Conservation (phyloP, 1,284 basidiomycete genomes). For the Peniophora sp. region DNA sequence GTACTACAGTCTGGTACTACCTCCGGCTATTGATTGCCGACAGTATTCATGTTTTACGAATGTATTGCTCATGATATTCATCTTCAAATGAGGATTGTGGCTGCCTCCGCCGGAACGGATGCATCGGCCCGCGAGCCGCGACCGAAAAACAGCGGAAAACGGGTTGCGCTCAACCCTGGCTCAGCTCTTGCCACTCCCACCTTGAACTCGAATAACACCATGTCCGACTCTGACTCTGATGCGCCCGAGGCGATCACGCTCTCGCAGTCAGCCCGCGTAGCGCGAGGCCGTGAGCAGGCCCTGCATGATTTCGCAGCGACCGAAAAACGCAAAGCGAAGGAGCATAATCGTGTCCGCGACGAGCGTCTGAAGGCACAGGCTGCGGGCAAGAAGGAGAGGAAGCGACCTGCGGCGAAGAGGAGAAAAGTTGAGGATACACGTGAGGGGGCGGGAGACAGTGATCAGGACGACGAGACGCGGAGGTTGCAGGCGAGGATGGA, state of each 20-base stretch:
- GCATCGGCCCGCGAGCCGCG: too few species aligned
- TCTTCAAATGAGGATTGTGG: too few species aligned
- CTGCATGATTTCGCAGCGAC: constrained; percentile 17
- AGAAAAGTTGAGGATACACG: constrained; percentile 11
- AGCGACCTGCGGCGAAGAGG: constrained; percentile 1
- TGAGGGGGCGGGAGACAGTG: constrained; percentile 4
- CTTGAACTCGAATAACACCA: too few species aligned
- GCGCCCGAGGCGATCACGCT: constrained; percentile 25
- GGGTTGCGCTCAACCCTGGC: too few species aligned
- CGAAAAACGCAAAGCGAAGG: constrained; percentile 22
- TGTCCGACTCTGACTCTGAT: constrained; percentile 14
- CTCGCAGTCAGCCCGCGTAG: constrained; percentile 18
- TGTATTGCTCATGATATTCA: too few species aligned
- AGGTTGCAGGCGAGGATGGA: constrained; percentile 23
- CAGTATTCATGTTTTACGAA: too few species aligned
- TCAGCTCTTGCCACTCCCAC: too few species aligned
- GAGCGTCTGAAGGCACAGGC: constrained; percentile 20
- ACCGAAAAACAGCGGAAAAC: too few species aligned
- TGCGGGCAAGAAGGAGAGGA: constrained; percentile 6
- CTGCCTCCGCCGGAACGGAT: too few species aligned
- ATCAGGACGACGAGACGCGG: constrained; percentile 6
- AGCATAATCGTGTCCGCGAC: constrained; percentile 21
- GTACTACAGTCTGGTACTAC: too few species aligned
- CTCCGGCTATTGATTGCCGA: too few species aligned
- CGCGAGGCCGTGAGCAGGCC: constrained; percentile 16